A percentile compares a stretch with the other conserved stretches of the same genome.
Conservation (phyloP, 148 eudicot genomes). For the Chenopodium suecicum region DNA sequence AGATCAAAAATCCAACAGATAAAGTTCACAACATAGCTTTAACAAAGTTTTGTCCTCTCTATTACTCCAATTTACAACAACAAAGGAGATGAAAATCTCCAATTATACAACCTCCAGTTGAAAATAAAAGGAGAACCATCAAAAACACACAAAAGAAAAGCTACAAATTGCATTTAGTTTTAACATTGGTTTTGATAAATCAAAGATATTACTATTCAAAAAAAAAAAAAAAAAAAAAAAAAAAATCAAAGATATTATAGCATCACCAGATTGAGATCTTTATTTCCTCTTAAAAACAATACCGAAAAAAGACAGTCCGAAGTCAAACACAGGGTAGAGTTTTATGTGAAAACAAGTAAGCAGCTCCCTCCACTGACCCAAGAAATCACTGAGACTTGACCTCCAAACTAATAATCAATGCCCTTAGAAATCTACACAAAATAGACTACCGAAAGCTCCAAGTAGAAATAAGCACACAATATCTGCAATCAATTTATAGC, state of each 20-base stretch:
- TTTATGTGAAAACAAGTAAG: not conserved
- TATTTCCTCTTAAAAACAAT: not conserved
- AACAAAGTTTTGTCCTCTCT: not conserved
- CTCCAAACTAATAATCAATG: no score
- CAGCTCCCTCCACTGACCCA: not conserved
- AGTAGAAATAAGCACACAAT: not conserved
- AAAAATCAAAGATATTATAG: not conserved
- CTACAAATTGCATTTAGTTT: not conserved
- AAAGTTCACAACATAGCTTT: not conserved
- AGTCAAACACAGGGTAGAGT: not conserved
- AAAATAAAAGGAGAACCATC: not conserved
- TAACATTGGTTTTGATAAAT: not conserved
- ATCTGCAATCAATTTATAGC: not conserved
- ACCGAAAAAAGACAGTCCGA: not conserved
- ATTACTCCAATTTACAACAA: no score
- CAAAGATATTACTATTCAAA: not conserved
- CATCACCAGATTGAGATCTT: not conserved
- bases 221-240: no score
- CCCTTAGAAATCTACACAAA: not conserved
- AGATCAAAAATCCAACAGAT: slow-evolving; percentile 4
- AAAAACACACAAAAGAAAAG: not conserved
- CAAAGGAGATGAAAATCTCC: no score
- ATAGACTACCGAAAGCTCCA: not conserved
- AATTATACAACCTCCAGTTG: no score
- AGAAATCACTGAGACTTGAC: not conserved